Evolutionary conservation across 257 asterid species (phyloP).

Genomic region (Jaltomata sinuosa): DNA sequence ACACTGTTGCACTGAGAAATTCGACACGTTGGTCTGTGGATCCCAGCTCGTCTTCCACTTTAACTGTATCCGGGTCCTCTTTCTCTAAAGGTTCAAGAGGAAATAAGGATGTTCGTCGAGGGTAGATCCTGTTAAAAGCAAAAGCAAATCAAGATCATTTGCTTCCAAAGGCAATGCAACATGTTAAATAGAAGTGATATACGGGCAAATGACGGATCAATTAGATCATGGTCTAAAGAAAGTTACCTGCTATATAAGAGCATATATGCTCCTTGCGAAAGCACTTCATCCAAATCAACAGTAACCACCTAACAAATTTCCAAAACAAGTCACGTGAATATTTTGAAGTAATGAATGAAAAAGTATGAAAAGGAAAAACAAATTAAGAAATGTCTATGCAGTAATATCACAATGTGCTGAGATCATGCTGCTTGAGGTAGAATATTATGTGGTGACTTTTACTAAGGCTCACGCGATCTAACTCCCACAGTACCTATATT

Average conservation of each 20-base stretch:
- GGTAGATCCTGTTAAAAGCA: slow-evolving; percentile 39
- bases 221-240: background rate
- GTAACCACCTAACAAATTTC: slow-evolving; percentile 40
- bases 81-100: slow-evolving; percentile 33
- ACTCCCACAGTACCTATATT: background rate
- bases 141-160: background rate
- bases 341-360: background rate
- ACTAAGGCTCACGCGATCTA: background rate
- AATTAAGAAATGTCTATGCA: background rate
- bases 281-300: slow-evolving; percentile 82
- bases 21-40: slow-evolving; percentile 21
- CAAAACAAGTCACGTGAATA: background rate
- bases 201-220: background rate
- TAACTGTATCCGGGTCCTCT: slow-evolving; percentile 21
- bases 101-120: slow-evolving; percentile 57
- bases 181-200: background rate
- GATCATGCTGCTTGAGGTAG: background rate
- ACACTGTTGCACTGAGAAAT: slow-evolving; percentile 19
- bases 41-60: slow-evolving; percentile 23
- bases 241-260: slow-evolving; percentile 84
- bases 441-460: background rate
- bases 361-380: background rate
- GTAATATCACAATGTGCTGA: background rate
- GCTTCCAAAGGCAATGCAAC: background rate
- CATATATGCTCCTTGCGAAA: slow-evolving; percentile 97